Conservation (phyloP, 2,329 filamentous ascomycete genomes). For the Sordariomycetes sp. region DNA sequence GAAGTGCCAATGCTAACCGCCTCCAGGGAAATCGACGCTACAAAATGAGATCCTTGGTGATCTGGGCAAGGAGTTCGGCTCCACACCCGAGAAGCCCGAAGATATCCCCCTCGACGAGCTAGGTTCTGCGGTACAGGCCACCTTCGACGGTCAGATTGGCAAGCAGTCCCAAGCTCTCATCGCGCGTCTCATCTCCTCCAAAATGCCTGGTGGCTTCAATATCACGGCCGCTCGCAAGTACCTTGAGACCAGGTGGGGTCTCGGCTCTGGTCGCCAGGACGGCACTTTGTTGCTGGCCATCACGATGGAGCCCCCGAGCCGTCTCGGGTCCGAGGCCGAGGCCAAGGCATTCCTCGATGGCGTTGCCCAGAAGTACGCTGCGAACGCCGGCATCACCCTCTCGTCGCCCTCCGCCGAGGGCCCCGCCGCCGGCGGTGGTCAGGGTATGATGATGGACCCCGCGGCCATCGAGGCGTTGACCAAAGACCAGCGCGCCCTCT, state of each 20-base stretch:
- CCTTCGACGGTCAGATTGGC: conserved; percentile 96
- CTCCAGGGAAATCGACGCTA: conserved; percentile 84
- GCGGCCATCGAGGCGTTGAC: conserved; percentile 93
- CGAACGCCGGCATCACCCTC: conserved; percentile 71
- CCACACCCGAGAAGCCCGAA: conserved; percentile 96
- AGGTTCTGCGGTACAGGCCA: conserved; percentile 89
- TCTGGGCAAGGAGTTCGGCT: conserved; percentile 95
- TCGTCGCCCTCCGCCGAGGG: conserved; percentile 67
- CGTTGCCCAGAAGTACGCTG: conserved; percentile 80
- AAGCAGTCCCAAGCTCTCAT: conserved; percentile 93
- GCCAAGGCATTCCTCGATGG: conserved; percentile 89
- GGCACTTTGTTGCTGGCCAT: conserved; percentile 79
- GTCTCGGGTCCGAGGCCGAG: conserved; percentile 80
- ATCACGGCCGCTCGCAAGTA: conserved; percentile 95
- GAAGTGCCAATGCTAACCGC: not conserved
- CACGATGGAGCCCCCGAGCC: conserved; percentile 83
- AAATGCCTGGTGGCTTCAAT: conserved; percentile 99
- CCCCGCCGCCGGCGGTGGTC: conserved; percentile 55
- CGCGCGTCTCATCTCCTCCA: conserved; percentile 90
- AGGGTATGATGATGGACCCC: conserved; percentile 99
- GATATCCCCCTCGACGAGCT: conserved; percentile 94
- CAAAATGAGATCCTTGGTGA: conserved; percentile 99
- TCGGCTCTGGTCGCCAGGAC: conserved; percentile 80
- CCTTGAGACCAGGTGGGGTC: conserved; percentile 85
- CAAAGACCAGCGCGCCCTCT: conserved; percentile 89